Base-by-base conservation (phyloP, 768 basidiomycete genomes). In the Omphalotus guepiniiformis region DNA sequence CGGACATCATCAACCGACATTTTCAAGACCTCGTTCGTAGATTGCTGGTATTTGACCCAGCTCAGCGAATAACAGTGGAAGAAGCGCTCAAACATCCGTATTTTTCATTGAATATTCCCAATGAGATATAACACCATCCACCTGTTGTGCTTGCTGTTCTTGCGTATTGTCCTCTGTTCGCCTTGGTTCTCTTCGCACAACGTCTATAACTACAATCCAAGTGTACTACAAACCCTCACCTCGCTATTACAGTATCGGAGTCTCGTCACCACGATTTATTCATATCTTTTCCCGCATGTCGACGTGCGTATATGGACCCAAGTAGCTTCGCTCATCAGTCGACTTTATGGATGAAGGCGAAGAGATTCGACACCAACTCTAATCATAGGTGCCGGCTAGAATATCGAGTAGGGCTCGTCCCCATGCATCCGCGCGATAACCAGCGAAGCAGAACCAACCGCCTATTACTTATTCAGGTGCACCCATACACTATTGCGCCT, bases 11-110 rank as follows among this genome's bases (percentile, higher is more conserved):
- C 55, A 93, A 90, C 60, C 74, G 74, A 48, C 82, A 85, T 47
- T 96, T 97, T 71, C 68, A 90, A 62, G 86, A 94, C 62, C 81
- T 97, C 27, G 91, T 96, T 54, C 81, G 80, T 63, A 83, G 81
- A 63, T 76, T 97, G 52, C 79, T 97, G 36, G 83, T 84, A 42
- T 96, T 94, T 64, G 94, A 97, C 65, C 93, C 94, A 27, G 77
- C 79, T 2, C 82, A 88, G 56, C 83, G 94, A 63, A 85, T 94
- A 58, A 84, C 85, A 29, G 94, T 97, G 39, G 79, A 82, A 63
- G 85, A 91, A 25, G 94, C 94, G 16, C 78, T 96, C 50, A 76
- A 79, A 42, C 94, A 96, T 59, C 88, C 86, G 3, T 97, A 93
- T 66, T 92, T 94, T 62, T 72, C 78, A 42, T 62, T 84, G 60